phyloP scores from a whole-genome alignment of 768 basidiomycete species.

The Dacryopinax primogenitus region DNA sequence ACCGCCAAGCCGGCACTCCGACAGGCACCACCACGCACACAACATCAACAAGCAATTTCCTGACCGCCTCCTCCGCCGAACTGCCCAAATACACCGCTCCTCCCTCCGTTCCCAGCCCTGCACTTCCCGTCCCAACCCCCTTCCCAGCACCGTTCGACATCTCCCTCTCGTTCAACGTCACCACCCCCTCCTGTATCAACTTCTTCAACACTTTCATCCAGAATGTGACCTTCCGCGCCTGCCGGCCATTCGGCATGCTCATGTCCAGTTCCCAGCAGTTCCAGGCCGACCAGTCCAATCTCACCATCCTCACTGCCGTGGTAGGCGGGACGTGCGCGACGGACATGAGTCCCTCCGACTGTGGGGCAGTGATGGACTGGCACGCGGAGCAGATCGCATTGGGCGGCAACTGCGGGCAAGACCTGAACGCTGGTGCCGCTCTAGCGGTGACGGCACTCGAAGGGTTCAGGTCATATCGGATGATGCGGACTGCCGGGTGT shows the following conservation, averaged over 20 bases:
- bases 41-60: neutral
- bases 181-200: slow-evolving; percentile 46
- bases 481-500: slow-evolving; percentile 54
- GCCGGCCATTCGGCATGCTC: slow-evolving; percentile 62
- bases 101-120: slow-evolving; percentile 43
- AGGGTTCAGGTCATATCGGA: slow-evolving; percentile 50
- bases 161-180: slow-evolving; percentile 51
- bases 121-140: slow-evolving; percentile 44
- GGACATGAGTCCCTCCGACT: slow-evolving; percentile 35
- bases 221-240: slow-evolving; percentile 47
- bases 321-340: slow-evolving; percentile 77
- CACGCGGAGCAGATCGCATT: slow-evolving; percentile 37
- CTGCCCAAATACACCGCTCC: neutral
- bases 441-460: slow-evolving; percentile 43
- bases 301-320: slow-evolving; percentile 49
- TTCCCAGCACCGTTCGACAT: slow-evolving; percentile 68
- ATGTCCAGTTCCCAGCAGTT: slow-evolving; percentile 43
- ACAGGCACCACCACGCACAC: slow-evolving; percentile 13
- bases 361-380: slow-evolving; percentile 53
- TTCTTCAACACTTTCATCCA: slow-evolving; percentile 71
- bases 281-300: slow-evolving; percentile 50
- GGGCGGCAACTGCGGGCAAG: slow-evolving; percentile 40
- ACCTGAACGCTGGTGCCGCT: slow-evolving; percentile 41
- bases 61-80: slow-evolving; percentile 7
- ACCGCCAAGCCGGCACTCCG: slow-evolving; percentile 17